Evolutionary conservation across 164 flowering plant species (phyloP).

Genomic region (Tetrastigma voinierianum): DNA sequence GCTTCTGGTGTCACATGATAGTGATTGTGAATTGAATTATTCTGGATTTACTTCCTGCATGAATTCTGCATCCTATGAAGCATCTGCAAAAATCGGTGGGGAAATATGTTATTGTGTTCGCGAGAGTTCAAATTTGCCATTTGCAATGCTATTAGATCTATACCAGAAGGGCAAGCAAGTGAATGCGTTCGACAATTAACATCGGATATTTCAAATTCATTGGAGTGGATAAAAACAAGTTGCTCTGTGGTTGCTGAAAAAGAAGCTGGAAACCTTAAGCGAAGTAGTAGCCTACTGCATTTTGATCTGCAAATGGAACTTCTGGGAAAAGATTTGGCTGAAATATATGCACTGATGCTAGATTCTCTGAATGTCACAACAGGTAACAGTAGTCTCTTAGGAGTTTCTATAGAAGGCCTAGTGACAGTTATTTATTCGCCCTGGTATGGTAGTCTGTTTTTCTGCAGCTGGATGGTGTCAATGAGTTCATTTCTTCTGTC

Average conservation of each 20-base stretch:
- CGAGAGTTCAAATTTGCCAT: slow-evolving; percentile 56
- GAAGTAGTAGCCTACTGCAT: slow-evolving; percentile 7
- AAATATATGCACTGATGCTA: slow-evolving; percentile 57
- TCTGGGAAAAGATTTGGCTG: slow-evolving; percentile 64
- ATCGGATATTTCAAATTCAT: slow-evolving; percentile 59
- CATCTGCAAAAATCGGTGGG: slow-evolving; percentile 47
- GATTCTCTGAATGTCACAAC: slow-evolving; percentile 58
- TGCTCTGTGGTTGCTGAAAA: slow-evolving; percentile 21
- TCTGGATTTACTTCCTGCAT: slow-evolving; percentile 11
- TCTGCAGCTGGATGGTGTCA: slow-evolving; percentile 25
- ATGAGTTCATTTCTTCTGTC: slow-evolving; percentile 37
- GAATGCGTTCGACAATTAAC: slow-evolving; percentile 49
- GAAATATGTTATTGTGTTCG: slow-evolving; percentile 48
- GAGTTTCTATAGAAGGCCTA: slow-evolving; percentile 45
- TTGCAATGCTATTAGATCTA: slow-evolving; percentile 48
- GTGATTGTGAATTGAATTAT: slow-evolving; percentile 23
- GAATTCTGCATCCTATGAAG: slow-evolving; percentile 25
- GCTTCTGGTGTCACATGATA: slow-evolving; percentile 22
- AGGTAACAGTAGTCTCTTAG: slow-evolving; percentile 66
- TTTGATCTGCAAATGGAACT: slow-evolving; percentile 46
- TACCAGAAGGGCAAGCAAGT: slow-evolving; percentile 92
- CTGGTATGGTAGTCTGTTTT: slow-evolving; percentile 45
- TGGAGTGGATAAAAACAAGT: slow-evolving; percentile 61
- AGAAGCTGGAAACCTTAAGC: slow-evolving; percentile 16
- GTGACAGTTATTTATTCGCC: slow-evolving; percentile 41